Evolutionary conservation across 805 yeast species (phyloP).

Genomic region (baker's yeast (Saccharomyces cerevisiae)): DNA sequence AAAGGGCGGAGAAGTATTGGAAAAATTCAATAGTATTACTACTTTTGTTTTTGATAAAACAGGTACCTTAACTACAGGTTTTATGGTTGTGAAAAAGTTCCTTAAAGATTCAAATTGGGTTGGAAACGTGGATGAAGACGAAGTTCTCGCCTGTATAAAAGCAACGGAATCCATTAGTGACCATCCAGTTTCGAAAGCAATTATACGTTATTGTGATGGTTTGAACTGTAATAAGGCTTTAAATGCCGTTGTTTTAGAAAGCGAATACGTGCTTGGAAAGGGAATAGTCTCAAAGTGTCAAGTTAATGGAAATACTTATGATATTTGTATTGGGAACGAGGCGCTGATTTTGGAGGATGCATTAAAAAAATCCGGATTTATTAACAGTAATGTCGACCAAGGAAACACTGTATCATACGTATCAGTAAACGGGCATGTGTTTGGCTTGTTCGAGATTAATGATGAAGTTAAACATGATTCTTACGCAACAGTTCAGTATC

Average conservation of each 20-base stretch:
- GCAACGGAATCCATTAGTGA: constrained; percentile 63
- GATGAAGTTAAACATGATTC: constrained; percentile 69
- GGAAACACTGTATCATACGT: constrained; percentile 47
- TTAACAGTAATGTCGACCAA: constrained; percentile 18
- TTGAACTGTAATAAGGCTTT: neutral
- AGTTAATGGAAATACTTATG: constrained; percentile 16
- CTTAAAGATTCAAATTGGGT: neutral
- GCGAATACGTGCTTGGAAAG: constrained; percentile 32
- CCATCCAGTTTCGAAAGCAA: constrained; percentile 81
- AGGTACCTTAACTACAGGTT: constrained; percentile 86
- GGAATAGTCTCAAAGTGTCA: constrained; percentile 29
- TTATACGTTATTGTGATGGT: constrained; percentile 35
- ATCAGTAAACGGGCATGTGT: constrained; percentile 45
- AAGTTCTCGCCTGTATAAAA: constrained; percentile 11
- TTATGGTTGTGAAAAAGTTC: constrained; percentile 43
- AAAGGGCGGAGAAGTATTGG: constrained; percentile 88
- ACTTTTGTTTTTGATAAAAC: constrained; percentile 86
- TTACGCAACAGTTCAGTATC: constrained; percentile 45
- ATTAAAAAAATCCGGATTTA: neutral
- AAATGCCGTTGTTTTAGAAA: constrained; percentile 10
- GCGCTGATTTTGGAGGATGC: constrained; percentile 27
- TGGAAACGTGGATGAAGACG: constrained; percentile 5
- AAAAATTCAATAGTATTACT: constrained; percentile 55
- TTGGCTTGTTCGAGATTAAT: constrained; percentile 58
- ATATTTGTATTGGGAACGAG: constrained; percentile 49